Percentiles rank a stretch among this genome's conserved stretches.
Evolutionary conservation across 257 asterid species (phyloP).

Genomic region (Phtheirospermum japonicum): DNA sequence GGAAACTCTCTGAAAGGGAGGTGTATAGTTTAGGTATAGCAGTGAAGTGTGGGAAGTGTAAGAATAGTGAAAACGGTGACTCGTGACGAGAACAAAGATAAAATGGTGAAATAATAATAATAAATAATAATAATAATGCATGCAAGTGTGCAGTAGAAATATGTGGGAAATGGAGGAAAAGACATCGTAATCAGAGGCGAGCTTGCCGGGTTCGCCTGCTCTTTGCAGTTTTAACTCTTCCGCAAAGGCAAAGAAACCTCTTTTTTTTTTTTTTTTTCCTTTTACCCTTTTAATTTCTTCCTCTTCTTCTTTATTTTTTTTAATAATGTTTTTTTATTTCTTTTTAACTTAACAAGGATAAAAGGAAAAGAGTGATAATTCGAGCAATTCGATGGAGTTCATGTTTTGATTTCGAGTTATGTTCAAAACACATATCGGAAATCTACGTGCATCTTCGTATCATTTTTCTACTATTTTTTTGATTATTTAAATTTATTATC

Average conservation of each 20-base stretch:
- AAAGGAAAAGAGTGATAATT: too few relatives aligned
- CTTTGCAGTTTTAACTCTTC: background rate
- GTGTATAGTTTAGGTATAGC: background rate
- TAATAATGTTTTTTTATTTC: too few relatives aligned
- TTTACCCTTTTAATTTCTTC: too few relatives aligned
- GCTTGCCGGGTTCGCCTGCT: constrained; percentile 31
- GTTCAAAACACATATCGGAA: too few relatives aligned
- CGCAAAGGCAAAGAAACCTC: background rate
- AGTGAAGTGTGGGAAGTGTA: constrained; percentile 18
- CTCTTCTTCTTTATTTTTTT: too few relatives aligned
- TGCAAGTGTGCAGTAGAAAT: constrained; percentile 29
- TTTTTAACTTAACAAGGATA: too few relatives aligned
- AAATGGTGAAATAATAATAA: background rate
- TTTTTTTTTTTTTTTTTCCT: too few relatives aligned
- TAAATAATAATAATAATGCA: constrained; percentile 3
- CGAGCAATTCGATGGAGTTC: too few relatives aligned
- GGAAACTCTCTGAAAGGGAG: constrained; percentile 14
- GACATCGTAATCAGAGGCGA: constrained; percentile 33
- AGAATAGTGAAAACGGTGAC: constrained; percentile 19
- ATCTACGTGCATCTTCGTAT: too few relatives aligned
- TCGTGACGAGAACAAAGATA: background rate
- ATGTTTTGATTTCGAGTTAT: too few relatives aligned
- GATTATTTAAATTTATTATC: too few relatives aligned
- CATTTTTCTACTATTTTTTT: too few relatives aligned
- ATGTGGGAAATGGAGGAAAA: constrained; percentile 20